Conservation (phyloP, 306 rosid species). For the Boehmeria nivea region DNA sequence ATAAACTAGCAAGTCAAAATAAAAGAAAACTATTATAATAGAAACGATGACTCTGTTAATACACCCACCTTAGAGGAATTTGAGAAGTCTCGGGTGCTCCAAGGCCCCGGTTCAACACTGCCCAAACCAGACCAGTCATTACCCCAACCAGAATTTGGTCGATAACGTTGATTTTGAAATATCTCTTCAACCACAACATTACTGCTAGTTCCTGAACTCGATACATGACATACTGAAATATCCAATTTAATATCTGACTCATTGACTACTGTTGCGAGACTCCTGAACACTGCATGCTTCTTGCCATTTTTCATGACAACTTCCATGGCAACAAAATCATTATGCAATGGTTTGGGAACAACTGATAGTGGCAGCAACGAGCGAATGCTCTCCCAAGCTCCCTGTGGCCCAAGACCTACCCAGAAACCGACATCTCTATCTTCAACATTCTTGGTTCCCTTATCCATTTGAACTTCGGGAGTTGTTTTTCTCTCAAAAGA, state of each 20-base stretch:
- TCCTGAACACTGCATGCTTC: slow-evolving; percentile 83
- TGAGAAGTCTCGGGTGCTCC: slow-evolving; percentile 66
- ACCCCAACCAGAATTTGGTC: slow-evolving; percentile 63
- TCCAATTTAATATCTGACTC: slow-evolving; percentile 68
- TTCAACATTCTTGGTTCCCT: slow-evolving; percentile 25
- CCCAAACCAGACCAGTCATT: slow-evolving; percentile 38
- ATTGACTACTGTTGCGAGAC: slow-evolving; percentile 79
- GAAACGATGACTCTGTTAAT: not conserved
- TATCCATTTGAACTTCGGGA: slow-evolving; percentile 56
- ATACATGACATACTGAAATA: slow-evolving; percentile 45
- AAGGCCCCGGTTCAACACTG: slow-evolving; percentile 48
- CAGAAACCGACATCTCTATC: slow-evolving; percentile 81
- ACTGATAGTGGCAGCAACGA: slow-evolving; percentile 84
- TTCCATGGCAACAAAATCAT: slow-evolving; percentile 74
- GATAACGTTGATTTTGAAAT: slow-evolving; percentile 68
- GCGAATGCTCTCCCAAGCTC: slow-evolving; percentile 71
- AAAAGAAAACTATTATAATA: slow-evolving; percentile 6
- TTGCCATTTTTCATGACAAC: slow-evolving; percentile 86
- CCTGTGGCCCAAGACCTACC: slow-evolving; percentile 60
- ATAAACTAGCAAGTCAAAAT: slow-evolving; percentile 8
- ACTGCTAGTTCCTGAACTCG: slow-evolving; percentile 36
- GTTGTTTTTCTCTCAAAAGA: slow-evolving; percentile 79
- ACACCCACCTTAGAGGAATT: slow-evolving; percentile 55
- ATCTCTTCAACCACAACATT: slow-evolving; percentile 45
- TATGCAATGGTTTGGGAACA: slow-evolving; percentile 61